Conservation (phyloP, 495 filamentous ascomycete species). For the Neurospora tetrasperma region DNA sequence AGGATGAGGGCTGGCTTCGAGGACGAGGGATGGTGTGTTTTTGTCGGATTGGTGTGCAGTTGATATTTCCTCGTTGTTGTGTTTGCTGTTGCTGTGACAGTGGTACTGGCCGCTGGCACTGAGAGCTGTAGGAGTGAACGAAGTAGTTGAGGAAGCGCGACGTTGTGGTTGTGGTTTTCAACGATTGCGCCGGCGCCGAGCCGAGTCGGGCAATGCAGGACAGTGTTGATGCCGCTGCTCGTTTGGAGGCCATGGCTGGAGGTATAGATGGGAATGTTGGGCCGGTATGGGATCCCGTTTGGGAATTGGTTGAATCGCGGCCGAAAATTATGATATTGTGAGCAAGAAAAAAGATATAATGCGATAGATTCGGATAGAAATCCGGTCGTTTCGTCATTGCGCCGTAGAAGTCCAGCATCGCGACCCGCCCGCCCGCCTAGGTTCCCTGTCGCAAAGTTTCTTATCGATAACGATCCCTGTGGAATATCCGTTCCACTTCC, state of each 20-base stretch:
- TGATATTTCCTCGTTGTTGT: neutral
- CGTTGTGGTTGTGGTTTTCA: constrained; percentile 3
- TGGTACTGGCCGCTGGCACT: neutral
- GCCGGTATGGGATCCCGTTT: neutral
- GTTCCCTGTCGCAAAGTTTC: neutral
- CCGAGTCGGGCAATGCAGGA: constrained; percentile 4
- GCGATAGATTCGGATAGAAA: neutral
- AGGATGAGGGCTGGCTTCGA: constrained; percentile 13
- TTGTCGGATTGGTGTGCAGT: constrained; percentile 11
- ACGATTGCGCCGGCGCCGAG: constrained; percentile 8
- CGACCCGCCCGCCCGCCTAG: neutral
- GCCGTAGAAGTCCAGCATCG: neutral
- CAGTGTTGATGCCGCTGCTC: constrained; percentile 1
- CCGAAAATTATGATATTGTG: neutral
- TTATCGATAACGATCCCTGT: constrained; percentile 5
- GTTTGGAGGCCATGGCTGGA: constrained; percentile 12
- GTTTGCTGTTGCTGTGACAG: constrained; percentile 1
- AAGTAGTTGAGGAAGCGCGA: neutral
- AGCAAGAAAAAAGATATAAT: neutral
- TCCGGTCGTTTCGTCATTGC: constrained; percentile 1
- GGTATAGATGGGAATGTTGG: neutral
- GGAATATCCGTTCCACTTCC: neutral
- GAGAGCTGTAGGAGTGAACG: neutral
- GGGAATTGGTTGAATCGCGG: neutral
- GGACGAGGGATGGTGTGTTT: constrained; percentile 31